Conservation (phyloP, 805 yeast genomes). For the Hyphopichia homilentoma region DNA sequence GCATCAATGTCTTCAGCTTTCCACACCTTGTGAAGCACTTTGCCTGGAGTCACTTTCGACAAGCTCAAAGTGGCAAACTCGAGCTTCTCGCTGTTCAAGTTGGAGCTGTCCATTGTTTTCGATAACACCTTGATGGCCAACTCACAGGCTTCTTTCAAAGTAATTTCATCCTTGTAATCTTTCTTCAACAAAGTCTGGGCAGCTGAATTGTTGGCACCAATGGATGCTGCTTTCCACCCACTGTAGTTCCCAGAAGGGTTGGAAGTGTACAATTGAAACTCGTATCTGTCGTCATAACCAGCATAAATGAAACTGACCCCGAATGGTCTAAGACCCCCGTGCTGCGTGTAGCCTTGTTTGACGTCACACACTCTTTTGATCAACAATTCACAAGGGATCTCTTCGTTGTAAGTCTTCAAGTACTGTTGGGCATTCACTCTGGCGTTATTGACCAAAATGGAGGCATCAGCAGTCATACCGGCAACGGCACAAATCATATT, state of each 20-base stretch:
- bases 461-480: constrained; percentile 97
- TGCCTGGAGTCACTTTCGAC: constrained; percentile 44
- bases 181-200: constrained; percentile 95
- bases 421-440: constrained; percentile 81
- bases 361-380: constrained; percentile 88
- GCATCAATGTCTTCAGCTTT: constrained; percentile 71
- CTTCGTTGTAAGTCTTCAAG: constrained; percentile 82
- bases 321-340: constrained; percentile 97
- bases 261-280: constrained; percentile 89
- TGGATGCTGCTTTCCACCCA: constrained; percentile 97
- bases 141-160: constrained; percentile 72
- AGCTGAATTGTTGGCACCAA: constrained; percentile 94
- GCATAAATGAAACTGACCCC: constrained; percentile 97
- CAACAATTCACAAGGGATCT: constrained; percentile 87
- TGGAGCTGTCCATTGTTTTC: constrained; percentile 89
- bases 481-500: constrained; percentile 92
- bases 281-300: constrained; percentile 86
- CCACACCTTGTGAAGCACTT: constrained; percentile 71
- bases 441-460: constrained; percentile 83
- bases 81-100: constrained; percentile 82
- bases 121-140: constrained; percentile 88
- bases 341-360: constrained; percentile 97
- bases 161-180: constrained; percentile 83
- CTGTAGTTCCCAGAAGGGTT: constrained; percentile 97
- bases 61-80: constrained; percentile 80